phyloP scores from a whole-genome alignment of 2,329 filamentous ascomycete genomes.

The Orbilia ellipsospora region DNA sequence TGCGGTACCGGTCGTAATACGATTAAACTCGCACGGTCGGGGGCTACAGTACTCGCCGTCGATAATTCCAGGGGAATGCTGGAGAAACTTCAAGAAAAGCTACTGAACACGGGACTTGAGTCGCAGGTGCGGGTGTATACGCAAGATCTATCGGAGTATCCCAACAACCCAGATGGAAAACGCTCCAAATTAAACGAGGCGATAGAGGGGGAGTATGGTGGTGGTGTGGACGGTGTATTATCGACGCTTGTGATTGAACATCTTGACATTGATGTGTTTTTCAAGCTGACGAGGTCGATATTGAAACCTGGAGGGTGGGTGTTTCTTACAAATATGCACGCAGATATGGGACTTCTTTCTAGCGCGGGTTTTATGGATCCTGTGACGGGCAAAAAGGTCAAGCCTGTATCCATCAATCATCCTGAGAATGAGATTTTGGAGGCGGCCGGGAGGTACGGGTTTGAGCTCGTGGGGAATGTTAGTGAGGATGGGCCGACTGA shows the following conservation, averaged over 20 bases:
- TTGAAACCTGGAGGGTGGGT: conserved; percentile 66
- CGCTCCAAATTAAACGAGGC: conserved; percentile 4
- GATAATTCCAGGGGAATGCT: conserved; percentile 72
- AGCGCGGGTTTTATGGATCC: conserved; percentile 72
- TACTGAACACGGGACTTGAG: neutral
- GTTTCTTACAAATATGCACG: conserved; percentile 76
- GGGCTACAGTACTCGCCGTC: conserved; percentile 66
- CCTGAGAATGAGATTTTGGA: conserved; percentile 67
- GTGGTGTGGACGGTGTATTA: conserved; percentile 65
- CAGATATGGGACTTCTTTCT: conserved; percentile 69
- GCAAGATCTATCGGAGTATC: conserved; percentile 20
- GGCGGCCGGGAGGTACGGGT: conserved; percentile 65
- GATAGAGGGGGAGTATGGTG: conserved; percentile 15
- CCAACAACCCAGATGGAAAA: neutral
- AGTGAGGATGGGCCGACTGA: conserved; percentile 65
- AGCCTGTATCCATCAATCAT: conserved; percentile 71
- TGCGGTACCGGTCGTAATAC: conserved; percentile 76
- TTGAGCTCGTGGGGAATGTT: conserved; percentile 64
- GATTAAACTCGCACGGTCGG: conserved; percentile 64
- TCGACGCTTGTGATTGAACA: conserved; percentile 75
- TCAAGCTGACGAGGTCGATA: conserved; percentile 64
- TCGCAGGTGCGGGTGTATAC: conserved; percentile 9
- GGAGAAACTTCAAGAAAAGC: conserved; percentile 64
- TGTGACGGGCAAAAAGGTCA: conserved; percentile 68
- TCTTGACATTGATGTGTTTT: conserved; percentile 67